Conservation (phyloP, 2,329 filamentous ascomycete genomes). For the Calonectria honghensis region DNA sequence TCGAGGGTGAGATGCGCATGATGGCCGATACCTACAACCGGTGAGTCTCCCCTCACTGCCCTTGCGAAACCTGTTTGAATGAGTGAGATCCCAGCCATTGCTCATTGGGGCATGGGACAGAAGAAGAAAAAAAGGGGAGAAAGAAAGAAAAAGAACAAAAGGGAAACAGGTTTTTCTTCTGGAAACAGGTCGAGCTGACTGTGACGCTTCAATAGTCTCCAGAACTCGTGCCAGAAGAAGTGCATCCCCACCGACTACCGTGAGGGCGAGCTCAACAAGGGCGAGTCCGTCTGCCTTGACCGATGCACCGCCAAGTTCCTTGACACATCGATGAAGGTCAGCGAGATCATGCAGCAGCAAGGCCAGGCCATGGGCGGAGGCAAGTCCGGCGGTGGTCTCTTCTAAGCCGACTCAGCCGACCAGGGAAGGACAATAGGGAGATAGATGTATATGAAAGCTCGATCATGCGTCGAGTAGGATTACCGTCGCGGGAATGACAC, state of each 20-base stretch:
- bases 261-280: slow-evolving; percentile 98
- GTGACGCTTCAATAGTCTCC: slow-evolving; percentile 75
- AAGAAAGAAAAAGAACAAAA: background rate
- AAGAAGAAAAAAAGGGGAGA: background rate
- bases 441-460: background rate
- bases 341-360: slow-evolving; percentile 95
- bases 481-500: background rate
- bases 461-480: slow-evolving; percentile 14
- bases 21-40: slow-evolving; percentile 98
- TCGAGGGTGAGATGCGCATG: slow-evolving; percentile 98
- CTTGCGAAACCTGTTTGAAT: background rate
- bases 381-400: slow-evolving; percentile 59
- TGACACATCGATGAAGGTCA: slow-evolving; percentile 98
- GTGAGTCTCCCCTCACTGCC: slow-evolving; percentile 68
- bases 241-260: slow-evolving; percentile 95
- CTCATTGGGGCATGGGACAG: background rate
- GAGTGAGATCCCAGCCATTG: background rate
- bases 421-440: background rate
- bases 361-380: slow-evolving; percentile 77
- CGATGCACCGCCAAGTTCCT: slow-evolving; percentile 99
- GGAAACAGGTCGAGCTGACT: slow-evolving; percentile 11
- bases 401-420: slow-evolving; percentile 47
- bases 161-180: background rate
- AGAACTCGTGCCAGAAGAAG: slow-evolving; percentile 93
- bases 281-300: slow-evolving; percentile 98